These are phyloP conservation scores for Salix exigua DNA, from an alignment of 345 rosid species.

Conservation along the genomic window DNA sequence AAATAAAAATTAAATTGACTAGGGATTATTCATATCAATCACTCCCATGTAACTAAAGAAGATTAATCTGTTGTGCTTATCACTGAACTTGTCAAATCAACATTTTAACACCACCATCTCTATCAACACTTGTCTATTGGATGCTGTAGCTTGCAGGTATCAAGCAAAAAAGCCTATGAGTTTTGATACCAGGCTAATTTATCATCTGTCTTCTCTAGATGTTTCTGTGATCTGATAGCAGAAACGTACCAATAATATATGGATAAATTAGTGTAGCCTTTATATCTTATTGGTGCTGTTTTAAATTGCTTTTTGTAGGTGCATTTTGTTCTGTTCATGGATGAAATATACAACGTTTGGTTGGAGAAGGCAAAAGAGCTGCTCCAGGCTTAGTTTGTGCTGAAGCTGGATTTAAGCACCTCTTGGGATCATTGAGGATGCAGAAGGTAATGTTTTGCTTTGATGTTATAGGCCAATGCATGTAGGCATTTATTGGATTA, in stretches of 20 bases:
- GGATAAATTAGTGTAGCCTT: not conserved
- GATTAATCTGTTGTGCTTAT: no score
- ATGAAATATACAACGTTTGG: constrained; percentile 60
- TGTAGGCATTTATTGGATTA: not conserved
- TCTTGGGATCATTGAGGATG: not conserved
- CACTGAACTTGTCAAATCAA: no score
- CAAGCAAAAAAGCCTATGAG: no score
- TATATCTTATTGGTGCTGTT: not conserved
- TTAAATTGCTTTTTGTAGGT: constrained; percentile 43
- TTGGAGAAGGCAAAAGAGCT: constrained; percentile 58
- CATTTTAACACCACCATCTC: no score
- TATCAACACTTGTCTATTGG: no score
- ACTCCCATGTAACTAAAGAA: no score
- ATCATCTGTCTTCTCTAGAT: not conserved
- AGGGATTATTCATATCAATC: no score
- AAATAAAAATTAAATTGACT: no score
- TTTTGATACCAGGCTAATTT: no score
- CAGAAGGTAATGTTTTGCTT: not conserved
- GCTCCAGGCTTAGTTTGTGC: constrained; percentile 17
- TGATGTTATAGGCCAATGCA: not conserved
- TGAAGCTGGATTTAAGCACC: not conserved
- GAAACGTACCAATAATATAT: not conserved
- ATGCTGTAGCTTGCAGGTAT: no score
- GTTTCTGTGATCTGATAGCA: not conserved
- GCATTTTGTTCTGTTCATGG: constrained; percentile 67